phyloP scores from a whole-genome alignment of 2,329 filamentous ascomycete genomes.

The Colletotrichum caudatum region DNA sequence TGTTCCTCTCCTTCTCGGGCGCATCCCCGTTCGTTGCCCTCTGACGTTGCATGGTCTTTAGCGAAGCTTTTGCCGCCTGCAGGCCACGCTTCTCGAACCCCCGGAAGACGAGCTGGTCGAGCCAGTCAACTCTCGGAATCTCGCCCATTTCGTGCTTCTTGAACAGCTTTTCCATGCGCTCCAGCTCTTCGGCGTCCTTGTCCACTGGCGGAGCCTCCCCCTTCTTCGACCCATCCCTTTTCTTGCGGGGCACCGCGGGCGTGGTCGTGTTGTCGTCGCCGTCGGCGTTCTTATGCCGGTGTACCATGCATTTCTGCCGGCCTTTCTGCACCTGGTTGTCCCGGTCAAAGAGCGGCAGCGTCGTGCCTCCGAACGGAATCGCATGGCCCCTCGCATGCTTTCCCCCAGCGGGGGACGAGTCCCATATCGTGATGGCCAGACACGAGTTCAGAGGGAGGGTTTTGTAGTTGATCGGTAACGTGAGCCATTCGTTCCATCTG shows the following conservation, averaged over 20 bases:
- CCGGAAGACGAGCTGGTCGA: slow-evolving; percentile 94
- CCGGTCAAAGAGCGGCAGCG: slow-evolving; percentile 89
- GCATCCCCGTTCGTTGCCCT: slow-evolving; percentile 56
- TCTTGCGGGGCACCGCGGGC: slow-evolving; percentile 73
- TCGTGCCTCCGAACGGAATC: slow-evolving; percentile 94
- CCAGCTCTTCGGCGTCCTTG: slow-evolving; percentile 84
- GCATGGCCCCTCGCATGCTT: slow-evolving; percentile 78
- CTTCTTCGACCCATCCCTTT: slow-evolving; percentile 60
- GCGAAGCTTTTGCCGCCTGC: slow-evolving; percentile 72
- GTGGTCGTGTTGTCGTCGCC: slow-evolving; percentile 85
- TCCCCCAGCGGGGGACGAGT: slow-evolving; percentile 84
- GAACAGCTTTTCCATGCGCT: slow-evolving; percentile 87
- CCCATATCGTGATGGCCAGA: slow-evolving; percentile 95
- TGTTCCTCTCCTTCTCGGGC: slow-evolving; percentile 45
- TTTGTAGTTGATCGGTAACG: slow-evolving; percentile 85
- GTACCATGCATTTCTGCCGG: slow-evolving; percentile 88
- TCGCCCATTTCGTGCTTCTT: slow-evolving; percentile 99
- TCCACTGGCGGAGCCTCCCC: slow-evolving; percentile 66
- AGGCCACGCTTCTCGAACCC: slow-evolving; percentile 83
- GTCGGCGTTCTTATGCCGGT: slow-evolving; percentile 86
- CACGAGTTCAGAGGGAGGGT: slow-evolving; percentile 84
- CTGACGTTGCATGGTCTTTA: slow-evolving; percentile 68
- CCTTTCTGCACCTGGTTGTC: slow-evolving; percentile 94
- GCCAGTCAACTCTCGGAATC: slow-evolving; percentile 91
- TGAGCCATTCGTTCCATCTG: slow-evolving; percentile 97